Evolutionary conservation across 441 rosid genomes (phyloP).

Genomic region (Daphne laureola): DNA sequence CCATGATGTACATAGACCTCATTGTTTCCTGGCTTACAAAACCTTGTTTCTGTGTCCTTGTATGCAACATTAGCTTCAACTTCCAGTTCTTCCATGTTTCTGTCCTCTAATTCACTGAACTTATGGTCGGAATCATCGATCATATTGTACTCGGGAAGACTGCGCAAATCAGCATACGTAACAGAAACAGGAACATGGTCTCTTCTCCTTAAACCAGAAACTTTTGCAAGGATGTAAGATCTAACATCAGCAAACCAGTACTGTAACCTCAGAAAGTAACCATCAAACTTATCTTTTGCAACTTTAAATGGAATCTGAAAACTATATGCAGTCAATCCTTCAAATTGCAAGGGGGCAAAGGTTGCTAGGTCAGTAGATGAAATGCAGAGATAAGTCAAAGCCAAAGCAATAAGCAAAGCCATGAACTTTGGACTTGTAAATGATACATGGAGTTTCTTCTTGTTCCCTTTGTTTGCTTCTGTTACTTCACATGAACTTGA

Average conservation of each 20-base stretch:
- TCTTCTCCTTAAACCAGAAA: conserved; percentile 30
- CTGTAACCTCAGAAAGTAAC: conserved; percentile 31
- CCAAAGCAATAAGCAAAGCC: conserved; percentile 33
- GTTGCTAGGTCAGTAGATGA: conserved; percentile 27
- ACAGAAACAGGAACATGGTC: conserved; percentile 24
- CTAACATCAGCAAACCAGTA: conserved; percentile 31
- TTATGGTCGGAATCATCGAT: conserved; percentile 24
- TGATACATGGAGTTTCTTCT: conserved; percentile 26
- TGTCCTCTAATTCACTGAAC: conserved; percentile 17
- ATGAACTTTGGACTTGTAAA: conserved; percentile 33
- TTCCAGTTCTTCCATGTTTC: conserved; percentile 4
- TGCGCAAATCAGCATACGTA: conserved; percentile 50
- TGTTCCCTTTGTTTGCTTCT: conserved; percentile 22
- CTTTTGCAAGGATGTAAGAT: conserved; percentile 27
- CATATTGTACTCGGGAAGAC: conserved; percentile 27
- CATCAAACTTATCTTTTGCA: conserved; percentile 28
- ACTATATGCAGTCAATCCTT: conserved; percentile 25
- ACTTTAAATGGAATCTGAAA: conserved; percentile 34
- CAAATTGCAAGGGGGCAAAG: conserved; percentile 18
- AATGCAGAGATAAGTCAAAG: conserved; percentile 30
- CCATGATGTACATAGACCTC: conserved; percentile 11
- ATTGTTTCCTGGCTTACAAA: not conserved
- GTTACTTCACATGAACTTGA: conserved; percentile 18
- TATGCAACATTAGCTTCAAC: conserved; percentile 13
- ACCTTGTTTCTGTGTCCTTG: conserved; percentile 9